Base-by-base conservation (phyloP, 805 yeast species). In the Cyberlindnera samutprakarnensis region DNA sequence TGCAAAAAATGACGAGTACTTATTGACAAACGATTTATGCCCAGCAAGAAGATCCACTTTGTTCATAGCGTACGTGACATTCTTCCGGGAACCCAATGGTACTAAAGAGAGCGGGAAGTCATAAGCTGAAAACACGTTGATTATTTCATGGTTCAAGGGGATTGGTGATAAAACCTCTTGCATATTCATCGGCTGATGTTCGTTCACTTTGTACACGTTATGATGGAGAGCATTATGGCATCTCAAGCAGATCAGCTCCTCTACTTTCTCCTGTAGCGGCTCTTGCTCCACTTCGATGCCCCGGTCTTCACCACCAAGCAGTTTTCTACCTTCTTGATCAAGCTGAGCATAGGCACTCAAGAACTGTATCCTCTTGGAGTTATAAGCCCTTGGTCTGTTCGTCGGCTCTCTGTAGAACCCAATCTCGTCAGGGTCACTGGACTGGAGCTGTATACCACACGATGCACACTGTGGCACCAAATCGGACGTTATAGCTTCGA, bases 31-130 rank as follows among this genome's bases (percentile, higher is more conserved):
- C 37, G 54, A 49, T 14, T 46, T 55, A 26, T 54, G 46, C 2
- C 50, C 50, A 33, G 64, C 65, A 2, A 72, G 35, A 30, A 70
- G 47, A 42, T 75, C 80, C 5, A 59, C 39, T 32, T 68, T 59
- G 31, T 59, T 63, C 38, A 66, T 40, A 7, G 59, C 57, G 37
- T 53, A 57, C 2, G 50, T 31, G 5, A 53, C 54, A 9, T 45
- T 37, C 8, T 50, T 44, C 16, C 54, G 37, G 2, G 49, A 39
- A 18, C 23, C 17, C 15, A 43, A 23, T 8, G 46, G 36, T 5
- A 50, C 47, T 10, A 51, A 25, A 1, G 54, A 49, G 25, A 79
- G 57, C 1, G 96, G 95, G 48, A 84, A 83, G 42, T 84, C 94
- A 11, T 68, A 53, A 1, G 81, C 75, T 22, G 81, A 77, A 8